Evolutionary conservation across 768 basidiomycete species (phyloP).

Genomic region (Tulasnella sp.): DNA sequence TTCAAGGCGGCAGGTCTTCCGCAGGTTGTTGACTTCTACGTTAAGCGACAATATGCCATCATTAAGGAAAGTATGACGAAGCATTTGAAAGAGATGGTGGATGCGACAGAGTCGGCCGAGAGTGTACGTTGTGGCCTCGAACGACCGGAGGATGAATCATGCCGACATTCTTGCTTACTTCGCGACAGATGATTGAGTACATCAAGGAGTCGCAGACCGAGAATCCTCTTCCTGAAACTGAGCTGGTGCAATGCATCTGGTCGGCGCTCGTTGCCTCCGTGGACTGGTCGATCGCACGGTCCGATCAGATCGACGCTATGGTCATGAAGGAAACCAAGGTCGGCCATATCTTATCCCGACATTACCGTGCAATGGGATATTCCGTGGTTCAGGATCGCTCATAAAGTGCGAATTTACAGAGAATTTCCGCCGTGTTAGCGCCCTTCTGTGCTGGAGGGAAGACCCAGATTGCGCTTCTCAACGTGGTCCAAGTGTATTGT

Average conservation of each 20-base stretch:
- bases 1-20: slow-evolving; percentile 72
- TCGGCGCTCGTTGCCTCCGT: slow-evolving; percentile 77
- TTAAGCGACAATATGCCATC: slow-evolving; percentile 74
- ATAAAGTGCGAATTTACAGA: slow-evolving; percentile 33
- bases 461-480: slow-evolving; percentile 88
- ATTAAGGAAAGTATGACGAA: slow-evolving; percentile 67
- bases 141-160: neutral
- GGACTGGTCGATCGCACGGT: slow-evolving; percentile 69
- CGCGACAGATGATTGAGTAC: slow-evolving; percentile 54
- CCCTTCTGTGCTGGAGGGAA: slow-evolving; percentile 83
- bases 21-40: slow-evolving; percentile 90
- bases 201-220: slow-evolving; percentile 67
- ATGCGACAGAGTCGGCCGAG: slow-evolving; percentile 54
- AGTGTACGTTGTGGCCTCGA: slow-evolving; percentile 36
- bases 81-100: slow-evolving; percentile 57
- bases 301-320: slow-evolving; percentile 85
- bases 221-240: slow-evolving; percentile 70
- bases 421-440: slow-evolving; percentile 74
- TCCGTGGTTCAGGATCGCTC: neutral
- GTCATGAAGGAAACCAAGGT: slow-evolving; percentile 84
- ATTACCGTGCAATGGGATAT: neutral
- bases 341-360: slow-evolving; percentile 23
- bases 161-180: neutral
- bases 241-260: slow-evolving; percentile 86
- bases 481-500: slow-evolving; percentile 89